Conservation (phyloP, 176 grass and related monocot genomes). For the Eleusine indica region DNA sequence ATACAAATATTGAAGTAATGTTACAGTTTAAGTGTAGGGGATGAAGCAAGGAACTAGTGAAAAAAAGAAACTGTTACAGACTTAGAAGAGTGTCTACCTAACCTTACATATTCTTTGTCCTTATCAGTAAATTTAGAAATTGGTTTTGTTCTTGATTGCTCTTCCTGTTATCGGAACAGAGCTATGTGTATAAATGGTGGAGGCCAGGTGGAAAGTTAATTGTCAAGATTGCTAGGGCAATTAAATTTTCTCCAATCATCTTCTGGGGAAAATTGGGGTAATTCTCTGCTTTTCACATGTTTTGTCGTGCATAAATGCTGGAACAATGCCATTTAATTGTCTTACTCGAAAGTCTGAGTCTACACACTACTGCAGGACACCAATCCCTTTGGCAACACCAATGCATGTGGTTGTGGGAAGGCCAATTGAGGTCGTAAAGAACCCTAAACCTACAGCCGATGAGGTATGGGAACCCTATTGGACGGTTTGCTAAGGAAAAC, state of each 20-base stretch:
- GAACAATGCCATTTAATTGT: background rate
- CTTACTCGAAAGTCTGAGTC: background rate
- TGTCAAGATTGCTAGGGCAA: conserved; percentile 79
- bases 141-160: background rate
- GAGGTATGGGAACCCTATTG: conserved; percentile 61
- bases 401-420: conserved; percentile 83
- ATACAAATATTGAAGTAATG: background rate
- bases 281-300: background rate
- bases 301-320: background rate
- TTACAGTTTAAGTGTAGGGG: background rate
- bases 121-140: background rate
- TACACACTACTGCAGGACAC: conserved; percentile 56
- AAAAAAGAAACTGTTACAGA: background rate
- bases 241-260: conserved; percentile 92
- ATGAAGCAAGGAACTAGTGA: background rate
- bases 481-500: background rate
- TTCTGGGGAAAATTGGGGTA: conserved; percentile 94
- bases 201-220: conserved; percentile 83
- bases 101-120: background rate
- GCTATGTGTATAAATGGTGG: conserved; percentile 90
- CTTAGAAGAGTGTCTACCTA: background rate
- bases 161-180: conserved; percentile 42
- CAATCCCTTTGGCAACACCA: conserved; percentile 76
- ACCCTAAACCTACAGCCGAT: conserved; percentile 60
- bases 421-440: conserved; percentile 75